phyloP scores from a whole-genome alignment of 2,329 filamentous ascomycete genomes.

The Calonectria honghensis region DNA sequence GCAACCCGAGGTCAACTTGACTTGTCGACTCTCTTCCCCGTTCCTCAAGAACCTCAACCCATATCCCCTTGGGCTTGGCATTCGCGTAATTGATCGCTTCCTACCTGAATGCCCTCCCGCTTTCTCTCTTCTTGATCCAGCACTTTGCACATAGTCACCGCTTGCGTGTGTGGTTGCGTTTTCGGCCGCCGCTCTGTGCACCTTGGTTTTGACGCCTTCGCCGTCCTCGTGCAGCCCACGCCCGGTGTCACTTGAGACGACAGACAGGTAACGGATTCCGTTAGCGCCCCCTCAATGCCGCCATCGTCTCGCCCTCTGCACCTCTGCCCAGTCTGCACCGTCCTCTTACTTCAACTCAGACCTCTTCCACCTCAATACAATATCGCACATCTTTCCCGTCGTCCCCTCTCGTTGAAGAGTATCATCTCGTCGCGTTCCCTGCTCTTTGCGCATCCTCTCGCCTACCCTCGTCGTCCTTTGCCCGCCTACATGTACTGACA shows the following conservation, averaged over 20 bases:
- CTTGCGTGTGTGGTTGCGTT: slow-evolving; percentile 29
- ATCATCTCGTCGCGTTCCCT: slow-evolving; percentile 26
- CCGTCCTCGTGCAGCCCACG: slow-evolving; percentile 38
- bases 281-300: slow-evolving; percentile 55
- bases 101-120: slow-evolving; percentile 2
- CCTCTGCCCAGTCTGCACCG: slow-evolving; percentile 52
- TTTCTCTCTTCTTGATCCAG: slow-evolving; percentile 4
- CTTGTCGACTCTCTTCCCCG: slow-evolving; percentile 4
- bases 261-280: slow-evolving; percentile 52
- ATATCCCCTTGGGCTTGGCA: slow-evolving; percentile 10
- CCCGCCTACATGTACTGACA: slow-evolving; percentile 52
- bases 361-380: slow-evolving; percentile 40
- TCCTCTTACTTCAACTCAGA: slow-evolving; percentile 47
- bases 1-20: slow-evolving; percentile 6
- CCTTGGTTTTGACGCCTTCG: slow-evolving; percentile 36
- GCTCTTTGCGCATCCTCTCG: slow-evolving; percentile 26
- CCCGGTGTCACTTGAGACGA: slow-evolving; percentile 43
- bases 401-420: slow-evolving; percentile 9
- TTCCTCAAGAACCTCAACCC: slow-evolving; percentile 2
- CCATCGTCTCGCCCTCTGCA: slow-evolving; percentile 52
- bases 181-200: slow-evolving; percentile 28
- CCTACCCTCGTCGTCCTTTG: slow-evolving; percentile 30
- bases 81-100: slow-evolving; percentile 7
- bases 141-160: slow-evolving; percentile 1
- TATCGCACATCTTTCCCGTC: slow-evolving; percentile 24